A percentile compares a stretch with the other conserved stretches of the same genome.
These are phyloP conservation scores for Trametes villosa DNA, from an alignment of 768 basidiomycete species.

Conservation along the genomic window DNA sequence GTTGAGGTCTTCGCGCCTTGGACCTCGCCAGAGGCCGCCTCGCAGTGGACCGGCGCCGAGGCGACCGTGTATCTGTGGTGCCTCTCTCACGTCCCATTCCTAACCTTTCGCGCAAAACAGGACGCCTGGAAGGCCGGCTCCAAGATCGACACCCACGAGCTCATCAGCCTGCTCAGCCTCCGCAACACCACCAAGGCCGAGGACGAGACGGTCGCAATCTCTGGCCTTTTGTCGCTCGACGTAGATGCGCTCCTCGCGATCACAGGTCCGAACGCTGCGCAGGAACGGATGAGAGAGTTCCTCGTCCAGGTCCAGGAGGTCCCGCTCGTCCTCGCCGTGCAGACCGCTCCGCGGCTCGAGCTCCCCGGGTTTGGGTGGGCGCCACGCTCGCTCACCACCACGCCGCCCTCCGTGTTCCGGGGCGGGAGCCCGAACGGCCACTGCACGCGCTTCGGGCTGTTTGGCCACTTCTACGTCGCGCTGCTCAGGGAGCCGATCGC, in stretches of 20 bases:
- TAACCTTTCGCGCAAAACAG: conserved; percentile 6
- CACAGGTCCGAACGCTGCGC: conserved; percentile 1
- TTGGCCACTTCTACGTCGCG: no score
- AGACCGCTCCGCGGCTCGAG: neutral
- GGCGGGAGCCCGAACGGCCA: no score
- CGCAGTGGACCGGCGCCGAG: no score
- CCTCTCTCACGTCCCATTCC: neutral
- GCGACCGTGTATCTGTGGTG: neutral
- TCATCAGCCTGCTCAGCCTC: neutral
- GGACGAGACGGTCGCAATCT: conserved; percentile 18
- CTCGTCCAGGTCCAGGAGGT: conserved; percentile 1
- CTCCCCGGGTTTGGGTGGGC: neutral
- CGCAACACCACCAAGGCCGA: conserved; percentile 12
- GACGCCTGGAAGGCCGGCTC: no score
- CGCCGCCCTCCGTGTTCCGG: no score
- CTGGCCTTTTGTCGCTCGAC: conserved; percentile 6
- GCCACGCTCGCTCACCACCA: neutral
- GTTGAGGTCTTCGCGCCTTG: no score
- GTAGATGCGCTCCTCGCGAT: conserved; percentile 2
- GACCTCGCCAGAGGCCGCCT: no score
- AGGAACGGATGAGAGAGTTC: conserved; percentile 9
- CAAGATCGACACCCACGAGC: neutral
- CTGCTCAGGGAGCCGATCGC: no score
- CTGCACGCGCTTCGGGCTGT: no score
- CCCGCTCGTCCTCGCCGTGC: neutral